Base-by-base conservation (phyloP, 768 basidiomycete species). In the Russula olivacea region DNA sequence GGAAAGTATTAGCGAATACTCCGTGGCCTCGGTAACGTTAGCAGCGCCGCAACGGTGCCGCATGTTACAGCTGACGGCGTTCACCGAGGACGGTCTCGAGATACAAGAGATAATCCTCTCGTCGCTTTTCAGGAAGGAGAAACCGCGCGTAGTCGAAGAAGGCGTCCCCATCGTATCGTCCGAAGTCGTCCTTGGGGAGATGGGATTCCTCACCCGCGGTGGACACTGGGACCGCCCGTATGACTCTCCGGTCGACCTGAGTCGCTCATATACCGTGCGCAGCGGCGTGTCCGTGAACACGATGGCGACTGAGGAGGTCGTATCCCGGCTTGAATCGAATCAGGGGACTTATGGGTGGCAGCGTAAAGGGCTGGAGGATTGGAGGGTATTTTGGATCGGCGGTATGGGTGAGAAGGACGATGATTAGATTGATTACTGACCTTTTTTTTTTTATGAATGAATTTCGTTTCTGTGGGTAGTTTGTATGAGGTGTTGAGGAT, bases 361-460 rank as follows among this genome's bases (percentile, higher is more conserved):
- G 73, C 75, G 83, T 68, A 90, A 86, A 69, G 90, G 86, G 17
- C 65, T 77, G 4, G 82, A 84, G 58, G 91, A 93, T 69, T 93
- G 85, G 81, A 77, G 91, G 23, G 81, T 93, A 14, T 85, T 93
- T 70, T 93, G 91, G 91, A 74, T 91, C 11, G 91, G 91, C 0
- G 88, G 88, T 23, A 23, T 75, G 75, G 67, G 73, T 71, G 41
- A 74, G 67, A 66, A 72, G 69, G 28, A 72, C 6, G 74, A 74
- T 34, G 74, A 75, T 34, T 72, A 73, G 14, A 40, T 0, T 0
- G 6, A 17, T 40, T 17, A 7, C 14, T 49, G 57, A 58, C 23
- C 5, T 7, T 32, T 32, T 36, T 34, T 3, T 11, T 36, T n/a
- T 45, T 45, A 19, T 45, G 43, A 45, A 14, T 43, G n/a, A 0